Percentiles rank a stretch among this genome's conserved stretches.
Evolutionary conservation across 2,329 filamentous ascomycete genomes (phyloP).

Genomic region (Phaeosphaeria sp.): DNA sequence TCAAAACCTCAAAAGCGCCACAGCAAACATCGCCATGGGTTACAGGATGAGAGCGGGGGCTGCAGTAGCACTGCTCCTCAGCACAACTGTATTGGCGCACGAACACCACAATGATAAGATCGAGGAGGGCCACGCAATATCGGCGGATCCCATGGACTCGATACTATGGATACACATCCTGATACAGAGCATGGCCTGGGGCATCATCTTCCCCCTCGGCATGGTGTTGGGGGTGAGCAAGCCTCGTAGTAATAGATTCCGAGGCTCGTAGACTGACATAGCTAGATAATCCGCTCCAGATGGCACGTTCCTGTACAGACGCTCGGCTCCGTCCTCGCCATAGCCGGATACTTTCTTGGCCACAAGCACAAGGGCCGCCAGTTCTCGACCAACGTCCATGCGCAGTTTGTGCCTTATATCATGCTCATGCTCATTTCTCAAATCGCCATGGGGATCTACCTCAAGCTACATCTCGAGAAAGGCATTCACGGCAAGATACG

Average conservation of each 20-base stretch:
- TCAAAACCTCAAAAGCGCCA: background rate
- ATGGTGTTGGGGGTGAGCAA: constrained; percentile 87
- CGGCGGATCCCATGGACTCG: constrained; percentile 63
- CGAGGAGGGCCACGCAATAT: constrained; percentile 47
- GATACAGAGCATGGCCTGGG: constrained; percentile 85
- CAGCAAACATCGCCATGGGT: constrained; percentile 16
- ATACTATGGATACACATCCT: constrained; percentile 95
- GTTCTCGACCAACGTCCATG: constrained; percentile 75
- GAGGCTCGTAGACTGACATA: constrained; percentile 5
- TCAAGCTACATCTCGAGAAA: constrained; percentile 86
- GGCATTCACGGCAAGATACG: constrained; percentile 83
- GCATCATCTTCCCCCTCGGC: constrained; percentile 88
- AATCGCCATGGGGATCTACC: constrained; percentile 80
- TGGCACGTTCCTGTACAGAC: constrained; percentile 94
- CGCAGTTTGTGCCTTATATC: constrained; percentile 78
- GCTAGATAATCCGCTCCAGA: constrained; percentile 81
- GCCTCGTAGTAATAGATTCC: background rate
- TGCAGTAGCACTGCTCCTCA: constrained; percentile 31
- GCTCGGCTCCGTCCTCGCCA: constrained; percentile 74
- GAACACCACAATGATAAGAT: constrained; percentile 52
- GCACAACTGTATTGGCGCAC: constrained; percentile 41
- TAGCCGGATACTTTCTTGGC: constrained; percentile 88
- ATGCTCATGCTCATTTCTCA: constrained; percentile 82
- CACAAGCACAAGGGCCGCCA: constrained; percentile 89
- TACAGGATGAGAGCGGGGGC: constrained; percentile 18